Percentiles rank a stretch among this genome's conserved stretches.
Evolutionary conservation across 177 flowering plant species (phyloP).

Genomic region (Vitis hybrid): DNA sequence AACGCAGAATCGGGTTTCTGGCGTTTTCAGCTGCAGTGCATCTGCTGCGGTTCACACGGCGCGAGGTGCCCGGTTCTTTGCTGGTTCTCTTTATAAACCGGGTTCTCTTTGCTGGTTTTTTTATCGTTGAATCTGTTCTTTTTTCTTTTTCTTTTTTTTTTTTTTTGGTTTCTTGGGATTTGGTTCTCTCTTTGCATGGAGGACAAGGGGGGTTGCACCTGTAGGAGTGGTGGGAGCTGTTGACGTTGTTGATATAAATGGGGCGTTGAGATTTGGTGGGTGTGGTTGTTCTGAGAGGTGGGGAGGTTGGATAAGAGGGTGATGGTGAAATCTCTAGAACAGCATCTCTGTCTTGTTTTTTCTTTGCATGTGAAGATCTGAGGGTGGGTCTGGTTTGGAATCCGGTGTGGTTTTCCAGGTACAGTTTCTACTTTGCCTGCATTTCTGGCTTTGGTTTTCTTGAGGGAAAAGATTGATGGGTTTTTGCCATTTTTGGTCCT

Average conservation of each 20-base stretch:
- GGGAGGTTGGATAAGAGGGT: neutral
- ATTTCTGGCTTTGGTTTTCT: slow-evolving; percentile 7
- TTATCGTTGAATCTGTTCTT: neutral
- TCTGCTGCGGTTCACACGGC: slow-evolving; percentile 5
- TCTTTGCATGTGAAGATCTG: slow-evolving; percentile 33
- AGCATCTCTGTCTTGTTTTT: neutral
- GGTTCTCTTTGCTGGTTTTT: slow-evolving; percentile 5
- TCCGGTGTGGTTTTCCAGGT: slow-evolving; percentile 12
- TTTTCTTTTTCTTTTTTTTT: neutral
- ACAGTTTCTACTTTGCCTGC: slow-evolving; percentile 17
- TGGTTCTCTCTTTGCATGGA: neutral
- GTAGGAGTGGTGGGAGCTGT: neutral
- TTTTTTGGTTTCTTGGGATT: slow-evolving; percentile 13
- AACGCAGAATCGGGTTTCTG: neutral
- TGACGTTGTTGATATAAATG: neutral
- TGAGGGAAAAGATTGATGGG: slow-evolving; percentile 3
- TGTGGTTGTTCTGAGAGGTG: neutral
- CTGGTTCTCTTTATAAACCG: slow-evolving; percentile 9
- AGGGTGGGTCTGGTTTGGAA: slow-evolving; percentile 20
- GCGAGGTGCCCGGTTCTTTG: slow-evolving; percentile 13
- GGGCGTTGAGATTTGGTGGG: neutral
- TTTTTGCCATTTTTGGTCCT: neutral
- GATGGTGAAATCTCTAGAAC: neutral
- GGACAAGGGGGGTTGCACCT: slow-evolving; percentile 1
- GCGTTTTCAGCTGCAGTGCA: neutral